A percentile compares a stretch with the other conserved stretches of the same genome.
phyloP scores from a whole-genome alignment of 1,139 yeast species.

The Scheffersomyces stambukii region DNA sequence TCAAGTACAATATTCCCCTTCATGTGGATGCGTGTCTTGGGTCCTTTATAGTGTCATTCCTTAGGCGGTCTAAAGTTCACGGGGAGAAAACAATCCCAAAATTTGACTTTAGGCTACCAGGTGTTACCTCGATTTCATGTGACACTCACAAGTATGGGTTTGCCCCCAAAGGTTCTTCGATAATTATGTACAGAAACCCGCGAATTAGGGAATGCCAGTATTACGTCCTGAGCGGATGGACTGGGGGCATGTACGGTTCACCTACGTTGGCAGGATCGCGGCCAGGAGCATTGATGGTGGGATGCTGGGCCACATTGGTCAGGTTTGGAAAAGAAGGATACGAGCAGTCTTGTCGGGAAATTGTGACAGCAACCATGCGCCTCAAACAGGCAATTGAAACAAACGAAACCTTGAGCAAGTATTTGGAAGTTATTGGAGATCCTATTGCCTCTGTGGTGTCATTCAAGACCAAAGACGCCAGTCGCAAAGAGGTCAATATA shows the following conservation, averaged over 20 bases:
- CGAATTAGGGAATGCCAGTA: constrained; percentile 77
- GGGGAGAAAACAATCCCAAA: constrained; percentile 42
- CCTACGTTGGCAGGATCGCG: constrained; percentile 96
- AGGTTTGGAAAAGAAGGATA: constrained; percentile 81
- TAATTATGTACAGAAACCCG: constrained; percentile 77
- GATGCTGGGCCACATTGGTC: constrained; percentile 94
- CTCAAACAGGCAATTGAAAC: constrained; percentile 46
- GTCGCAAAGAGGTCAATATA: constrained; percentile 44
- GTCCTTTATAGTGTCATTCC: constrained; percentile 80
- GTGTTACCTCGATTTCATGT: constrained; percentile 96
- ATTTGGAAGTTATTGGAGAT: constrained; percentile 67
- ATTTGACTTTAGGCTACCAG: constrained; percentile 85
- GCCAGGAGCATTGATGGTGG: constrained; percentile 95
- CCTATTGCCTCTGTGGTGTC: constrained; percentile 82
- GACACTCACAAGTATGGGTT: constrained; percentile 98
- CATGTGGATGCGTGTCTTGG: constrained; percentile 97
- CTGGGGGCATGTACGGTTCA: constrained; percentile 94
- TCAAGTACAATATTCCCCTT: constrained; percentile 63
- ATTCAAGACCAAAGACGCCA: constrained; percentile 47
- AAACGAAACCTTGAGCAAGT: constrained; percentile 38
- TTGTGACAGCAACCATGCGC: constrained; percentile 60
- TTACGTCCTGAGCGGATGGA: constrained; percentile 80
- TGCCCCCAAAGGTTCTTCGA: constrained; percentile 95
- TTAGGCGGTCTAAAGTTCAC: constrained; percentile 61
- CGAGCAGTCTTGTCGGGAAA: constrained; percentile 57